Percentiles rank a stretch among this genome's conserved stretches.
phyloP scores from a whole-genome alignment of 768 basidiomycete genomes.

The Jaapia argillacea region DNA sequence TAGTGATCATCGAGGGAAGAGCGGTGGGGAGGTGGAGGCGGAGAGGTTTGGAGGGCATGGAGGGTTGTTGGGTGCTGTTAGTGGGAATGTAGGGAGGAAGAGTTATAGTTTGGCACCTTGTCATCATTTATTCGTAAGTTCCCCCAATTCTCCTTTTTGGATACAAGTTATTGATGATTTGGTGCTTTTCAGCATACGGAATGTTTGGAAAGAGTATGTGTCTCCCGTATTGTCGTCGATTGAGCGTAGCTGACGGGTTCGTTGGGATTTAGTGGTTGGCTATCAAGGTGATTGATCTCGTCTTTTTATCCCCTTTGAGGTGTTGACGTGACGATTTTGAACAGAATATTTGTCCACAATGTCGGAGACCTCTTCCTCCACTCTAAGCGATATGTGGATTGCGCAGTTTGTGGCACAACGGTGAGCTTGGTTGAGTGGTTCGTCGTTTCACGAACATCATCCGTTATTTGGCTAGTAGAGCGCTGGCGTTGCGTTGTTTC shows the following conservation, averaged over 20 bases:
- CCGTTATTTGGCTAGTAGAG: no score
- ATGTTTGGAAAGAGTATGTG: constrained; percentile 66
- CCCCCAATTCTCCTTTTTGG: neutral
- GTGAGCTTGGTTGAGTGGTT: no score
- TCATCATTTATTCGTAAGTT: constrained; percentile 77
- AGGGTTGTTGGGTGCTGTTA: constrained; percentile 34
- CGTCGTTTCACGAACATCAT: no score
- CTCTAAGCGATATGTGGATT: no score
- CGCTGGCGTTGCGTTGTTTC: no score
- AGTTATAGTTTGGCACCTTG: constrained; percentile 84
- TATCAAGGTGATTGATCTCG: constrained; percentile 58
- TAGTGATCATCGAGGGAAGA: no score
- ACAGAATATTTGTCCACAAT: constrained; percentile 89
- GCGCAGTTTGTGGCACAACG: no score
- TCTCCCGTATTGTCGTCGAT: neutral
- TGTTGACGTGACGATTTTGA: constrained; percentile 4
- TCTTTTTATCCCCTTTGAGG: neutral
- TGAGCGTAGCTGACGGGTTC: constrained; percentile 8
- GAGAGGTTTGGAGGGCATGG: constrained; percentile 11
- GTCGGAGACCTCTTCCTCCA: constrained; percentile 75
- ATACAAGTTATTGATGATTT: constrained; percentile 2
- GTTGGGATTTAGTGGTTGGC: constrained; percentile 60
- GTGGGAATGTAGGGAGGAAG: constrained; percentile 38
- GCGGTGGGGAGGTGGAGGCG: no score
- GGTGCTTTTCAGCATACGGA: constrained; percentile 56